These are phyloP conservation scores for Beauveria pseudobassiana DNA, from an alignment of 2,329 filamentous ascomycete genomes.

Conservation along the genomic window DNA sequence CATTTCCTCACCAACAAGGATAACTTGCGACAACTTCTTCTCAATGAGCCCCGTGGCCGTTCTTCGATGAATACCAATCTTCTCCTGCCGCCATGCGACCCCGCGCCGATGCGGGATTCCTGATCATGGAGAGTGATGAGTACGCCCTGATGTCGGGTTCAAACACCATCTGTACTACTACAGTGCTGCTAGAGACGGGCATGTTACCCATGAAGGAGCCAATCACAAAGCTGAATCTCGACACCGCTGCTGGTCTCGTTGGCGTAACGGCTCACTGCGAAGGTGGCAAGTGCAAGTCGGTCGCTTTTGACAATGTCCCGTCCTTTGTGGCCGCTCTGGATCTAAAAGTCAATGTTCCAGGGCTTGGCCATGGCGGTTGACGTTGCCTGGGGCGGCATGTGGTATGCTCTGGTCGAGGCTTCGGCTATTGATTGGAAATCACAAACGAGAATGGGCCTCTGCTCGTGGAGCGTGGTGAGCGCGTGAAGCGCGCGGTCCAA, in stretches of 20 bases:
- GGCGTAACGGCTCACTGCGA: slow-evolving; percentile 32
- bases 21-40: slow-evolving; percentile 31
- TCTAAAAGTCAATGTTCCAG: slow-evolving; percentile 31
- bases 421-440: slow-evolving; percentile 27
- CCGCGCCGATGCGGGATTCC: slow-evolving; percentile 36
- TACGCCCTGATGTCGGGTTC: slow-evolving; percentile 33
- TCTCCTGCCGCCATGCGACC: slow-evolving; percentile 35
- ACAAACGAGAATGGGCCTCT: slow-evolving; percentile 23
- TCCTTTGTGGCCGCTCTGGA: slow-evolving; percentile 34
- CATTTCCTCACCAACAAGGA: slow-evolving; percentile 34
- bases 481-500: slow-evolving; percentile 33
- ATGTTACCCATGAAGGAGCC: slow-evolving; percentile 39
- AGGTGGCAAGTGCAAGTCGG: slow-evolving; percentile 34
- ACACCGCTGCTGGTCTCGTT: slow-evolving; percentile 38
- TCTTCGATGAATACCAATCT: slow-evolving; percentile 32
- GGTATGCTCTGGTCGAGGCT: slow-evolving; percentile 34
- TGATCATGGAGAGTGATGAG: slow-evolving; percentile 40
- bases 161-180: slow-evolving; percentile 36
- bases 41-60: slow-evolving; percentile 40
- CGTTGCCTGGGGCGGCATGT: slow-evolving; percentile 40
- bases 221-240: slow-evolving; percentile 30
- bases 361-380: slow-evolving; percentile 33
- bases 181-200: slow-evolving; percentile 39
- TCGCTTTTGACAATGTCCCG: slow-evolving; percentile 38
- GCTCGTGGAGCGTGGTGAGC: slow-evolving; percentile 34